A percentile compares a stretch with the other conserved stretches of the same genome.
Conservation (phyloP, 1,284 basidiomycete genomes). For the Ustilago bromivora region DNA sequence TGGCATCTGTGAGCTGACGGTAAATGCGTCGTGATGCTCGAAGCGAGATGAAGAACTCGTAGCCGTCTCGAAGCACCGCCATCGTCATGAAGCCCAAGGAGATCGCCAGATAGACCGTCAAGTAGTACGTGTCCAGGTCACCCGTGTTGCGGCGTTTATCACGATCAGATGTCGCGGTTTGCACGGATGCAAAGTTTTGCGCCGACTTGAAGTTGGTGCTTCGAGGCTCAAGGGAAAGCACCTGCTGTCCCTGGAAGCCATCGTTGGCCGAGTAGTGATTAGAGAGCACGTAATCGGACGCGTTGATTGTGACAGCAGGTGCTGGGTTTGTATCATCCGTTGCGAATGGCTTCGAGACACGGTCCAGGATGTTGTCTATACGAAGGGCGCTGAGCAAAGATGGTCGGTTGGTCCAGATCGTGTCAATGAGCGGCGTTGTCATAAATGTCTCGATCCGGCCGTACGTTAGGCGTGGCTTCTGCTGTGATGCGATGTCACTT, state of each 20-base stretch:
- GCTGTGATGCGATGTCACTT: conserved; percentile 4
- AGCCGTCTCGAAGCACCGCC: conserved; percentile 57
- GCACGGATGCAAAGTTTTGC: neutral
- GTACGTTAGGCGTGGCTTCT: conserved; percentile 15
- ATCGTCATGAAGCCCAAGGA: conserved; percentile 57
- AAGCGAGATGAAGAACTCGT: conserved; percentile 60
- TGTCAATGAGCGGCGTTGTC: conserved; percentile 41
- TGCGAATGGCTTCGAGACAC: conserved; percentile 16
- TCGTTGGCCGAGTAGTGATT: conserved; percentile 6
- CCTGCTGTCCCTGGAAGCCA: conserved; percentile 16
- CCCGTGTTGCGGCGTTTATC: conserved; percentile 18
- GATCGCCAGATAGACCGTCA: conserved; percentile 59
- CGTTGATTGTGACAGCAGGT: neutral
- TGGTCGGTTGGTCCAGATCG: conserved; percentile 36
- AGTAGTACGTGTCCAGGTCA: conserved; percentile 62
- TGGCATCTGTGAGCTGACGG: conserved; percentile 78
- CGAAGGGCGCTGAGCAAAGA: conserved; percentile 18
- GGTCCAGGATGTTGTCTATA: conserved; percentile 27
- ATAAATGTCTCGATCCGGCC: conserved; percentile 38
- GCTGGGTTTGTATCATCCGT: neutral
- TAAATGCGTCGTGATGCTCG: conserved; percentile 62
- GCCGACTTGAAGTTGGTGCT: neutral
- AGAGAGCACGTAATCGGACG: neutral
- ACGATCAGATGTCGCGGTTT: neutral
- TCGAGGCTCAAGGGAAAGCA: conserved; percentile 17